Percentiles rank a stretch among this genome's conserved stretches.
Evolutionary conservation across 805 yeast genomes (phyloP).

Genomic region (Wickerhamomyces strasburgensis): DNA sequence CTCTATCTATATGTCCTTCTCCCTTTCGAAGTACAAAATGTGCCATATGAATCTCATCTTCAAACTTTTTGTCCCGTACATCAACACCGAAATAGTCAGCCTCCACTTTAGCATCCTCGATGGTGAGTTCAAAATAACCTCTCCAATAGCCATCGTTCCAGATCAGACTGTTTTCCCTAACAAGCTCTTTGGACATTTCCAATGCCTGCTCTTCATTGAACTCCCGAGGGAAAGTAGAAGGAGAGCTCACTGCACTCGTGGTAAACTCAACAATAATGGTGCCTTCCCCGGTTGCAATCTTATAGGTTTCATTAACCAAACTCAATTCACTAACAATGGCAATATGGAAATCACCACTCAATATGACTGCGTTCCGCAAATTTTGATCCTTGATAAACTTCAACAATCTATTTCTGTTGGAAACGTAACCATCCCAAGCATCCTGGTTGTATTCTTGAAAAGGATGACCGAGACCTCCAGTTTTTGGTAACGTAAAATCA

Average conservation of each 20-base stretch:
- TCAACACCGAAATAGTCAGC: constrained; percentile 11
- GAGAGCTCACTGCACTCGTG: constrained; percentile 22
- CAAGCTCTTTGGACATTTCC: constrained; percentile 7
- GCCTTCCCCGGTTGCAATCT: constrained; percentile 21
- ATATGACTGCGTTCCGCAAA: constrained; percentile 15
- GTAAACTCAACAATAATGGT: constrained; percentile 23
- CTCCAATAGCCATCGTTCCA: constrained; percentile 16
- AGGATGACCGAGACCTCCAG: constrained; percentile 18
- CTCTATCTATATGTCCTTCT: constrained; percentile 6
- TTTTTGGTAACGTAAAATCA: constrained; percentile 8
- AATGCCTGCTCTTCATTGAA: neutral
- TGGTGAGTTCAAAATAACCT: constrained; percentile 8
- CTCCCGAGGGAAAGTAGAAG: constrained; percentile 18
- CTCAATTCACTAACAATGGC: constrained; percentile 22
- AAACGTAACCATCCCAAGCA: constrained; percentile 25
- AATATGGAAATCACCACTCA: constrained; percentile 26
- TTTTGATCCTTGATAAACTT: constrained; percentile 13
- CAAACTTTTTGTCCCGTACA: constrained; percentile 3
- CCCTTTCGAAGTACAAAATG: constrained; percentile 9
- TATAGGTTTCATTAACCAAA: constrained; percentile 10
- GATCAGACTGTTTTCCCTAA: constrained; percentile 6
- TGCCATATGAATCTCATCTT: constrained; percentile 6
- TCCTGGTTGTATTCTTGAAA: constrained; percentile 21
- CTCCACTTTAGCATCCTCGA: neutral
- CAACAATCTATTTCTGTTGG: constrained; percentile 20